Evolutionary conservation across 176 grass and related monocot genomes (phyloP).

Genomic region (Eragrostis nindensis): DNA sequence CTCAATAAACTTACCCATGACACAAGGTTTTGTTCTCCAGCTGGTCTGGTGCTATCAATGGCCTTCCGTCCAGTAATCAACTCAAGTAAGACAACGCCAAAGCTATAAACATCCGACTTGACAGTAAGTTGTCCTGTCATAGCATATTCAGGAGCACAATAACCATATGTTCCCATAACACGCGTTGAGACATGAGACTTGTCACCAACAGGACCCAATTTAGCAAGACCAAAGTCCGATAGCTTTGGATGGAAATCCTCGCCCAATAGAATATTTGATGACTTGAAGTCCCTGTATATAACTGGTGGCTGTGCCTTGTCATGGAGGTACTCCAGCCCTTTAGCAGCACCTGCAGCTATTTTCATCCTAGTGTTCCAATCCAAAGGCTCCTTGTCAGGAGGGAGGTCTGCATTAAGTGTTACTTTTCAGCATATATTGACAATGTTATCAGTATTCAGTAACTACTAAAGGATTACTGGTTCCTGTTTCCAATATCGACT

Average conservation of each 20-base stretch:
- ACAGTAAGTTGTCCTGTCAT: slow-evolving; percentile 90
- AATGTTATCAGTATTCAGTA: neutral
- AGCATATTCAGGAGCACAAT: slow-evolving; percentile 93
- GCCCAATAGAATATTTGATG: slow-evolving; percentile 86
- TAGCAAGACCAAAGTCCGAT: slow-evolving; percentile 93
- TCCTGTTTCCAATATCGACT: slow-evolving; percentile 17
- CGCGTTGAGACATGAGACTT: slow-evolving; percentile 97
- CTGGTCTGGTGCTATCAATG: slow-evolving; percentile 65
- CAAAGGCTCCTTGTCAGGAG: slow-evolving; percentile 63
- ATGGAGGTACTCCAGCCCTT: slow-evolving; percentile 94
- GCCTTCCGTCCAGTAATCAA: slow-evolving; percentile 84
- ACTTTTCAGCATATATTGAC: slow-evolving; percentile 25
- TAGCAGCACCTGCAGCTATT: slow-evolving; percentile 88
- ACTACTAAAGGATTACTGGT: slow-evolving; percentile 19
- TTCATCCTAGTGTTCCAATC: slow-evolving; percentile 96
- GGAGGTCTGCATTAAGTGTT: slow-evolving; percentile 69
- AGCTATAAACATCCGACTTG: slow-evolving; percentile 89
- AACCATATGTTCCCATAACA: slow-evolving; percentile 96
- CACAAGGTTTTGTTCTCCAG: slow-evolving; percentile 79
- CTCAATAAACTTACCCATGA: slow-evolving; percentile 69
- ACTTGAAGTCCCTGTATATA: slow-evolving; percentile 96
- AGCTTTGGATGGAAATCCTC: slow-evolving; percentile 83
- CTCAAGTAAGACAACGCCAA: slow-evolving; percentile 90
- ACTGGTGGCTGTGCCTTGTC: slow-evolving; percentile 81
- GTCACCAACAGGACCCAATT: slow-evolving; percentile 87